phyloP scores from a whole-genome alignment of 2,329 filamentous ascomycete species.

The Hypoxylon sp. region DNA sequence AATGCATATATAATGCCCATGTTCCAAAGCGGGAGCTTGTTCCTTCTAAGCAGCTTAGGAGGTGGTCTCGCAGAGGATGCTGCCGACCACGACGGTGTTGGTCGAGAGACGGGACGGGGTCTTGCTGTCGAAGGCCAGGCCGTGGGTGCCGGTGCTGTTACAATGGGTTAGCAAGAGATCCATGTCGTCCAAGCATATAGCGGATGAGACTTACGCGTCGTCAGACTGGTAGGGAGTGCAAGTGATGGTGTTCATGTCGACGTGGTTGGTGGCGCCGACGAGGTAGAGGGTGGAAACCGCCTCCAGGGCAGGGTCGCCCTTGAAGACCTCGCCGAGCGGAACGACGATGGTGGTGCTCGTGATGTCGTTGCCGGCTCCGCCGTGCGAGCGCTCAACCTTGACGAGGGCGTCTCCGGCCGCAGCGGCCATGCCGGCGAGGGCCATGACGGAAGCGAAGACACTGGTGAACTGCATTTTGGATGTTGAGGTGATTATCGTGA shows the following conservation, averaged over 20 bases:
- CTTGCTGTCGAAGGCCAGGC: constrained; percentile 30
- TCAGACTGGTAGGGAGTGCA: constrained; percentile 35
- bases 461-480: constrained; percentile 33
- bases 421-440: constrained; percentile 25
- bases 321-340: constrained; percentile 28
- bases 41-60: background rate
- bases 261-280: constrained; percentile 5
- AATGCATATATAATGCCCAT: background rate
- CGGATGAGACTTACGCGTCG: constrained; percentile 21
- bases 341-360: constrained; percentile 34
- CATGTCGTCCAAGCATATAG: background rate
- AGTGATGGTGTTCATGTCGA: constrained; percentile 14
- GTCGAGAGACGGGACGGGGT: constrained; percentile 36
- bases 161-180: constrained; percentile 5
- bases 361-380: constrained; percentile 23
- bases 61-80: constrained; percentile 35
- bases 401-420: constrained; percentile 12
- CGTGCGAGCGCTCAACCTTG: constrained; percentile 34
- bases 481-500: constrained; percentile 10
- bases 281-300: constrained; percentile 41
- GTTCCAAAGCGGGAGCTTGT: background rate
- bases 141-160: constrained; percentile 24
- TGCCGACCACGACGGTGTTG: constrained; percentile 40
- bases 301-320: constrained; percentile 12
- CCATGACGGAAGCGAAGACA: constrained; percentile 27